Evolutionary conservation across 2,329 filamentous ascomycete species (phyloP).

Genomic region (Neofusicoccum kwambonambiense): DNA sequence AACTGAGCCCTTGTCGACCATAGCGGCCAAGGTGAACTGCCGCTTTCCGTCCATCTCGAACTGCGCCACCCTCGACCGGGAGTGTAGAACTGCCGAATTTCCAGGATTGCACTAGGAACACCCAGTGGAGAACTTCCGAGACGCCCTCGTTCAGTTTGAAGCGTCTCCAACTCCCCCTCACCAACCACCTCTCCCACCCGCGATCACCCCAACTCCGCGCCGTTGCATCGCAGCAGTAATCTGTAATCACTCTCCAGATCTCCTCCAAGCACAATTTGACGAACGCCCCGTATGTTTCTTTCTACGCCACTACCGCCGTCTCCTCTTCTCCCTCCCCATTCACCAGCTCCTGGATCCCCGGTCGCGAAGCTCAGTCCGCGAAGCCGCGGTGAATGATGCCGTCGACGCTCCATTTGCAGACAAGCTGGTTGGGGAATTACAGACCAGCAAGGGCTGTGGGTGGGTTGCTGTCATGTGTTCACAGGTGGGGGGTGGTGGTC

Average conservation of each 20-base stretch:
- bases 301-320: slow-evolving; percentile 27
- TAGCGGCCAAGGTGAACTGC: too few relatives aligned
- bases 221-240: slow-evolving; percentile 44
- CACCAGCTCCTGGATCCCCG: slow-evolving; percentile 35
- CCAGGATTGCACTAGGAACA: too few relatives aligned
- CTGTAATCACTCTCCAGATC: slow-evolving; percentile 41
- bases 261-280: slow-evolving; percentile 29
- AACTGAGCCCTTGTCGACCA: too few relatives aligned
- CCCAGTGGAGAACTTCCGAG: too few relatives aligned
- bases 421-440: slow-evolving; percentile 38
- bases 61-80: too few relatives aligned
- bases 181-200: slow-evolving; percentile 44
- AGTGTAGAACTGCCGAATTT: too few relatives aligned
- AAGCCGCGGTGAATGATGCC: slow-evolving; percentile 34
- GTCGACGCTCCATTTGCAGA: slow-evolving; percentile 38
- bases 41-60: too few relatives aligned
- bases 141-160: too few relatives aligned
- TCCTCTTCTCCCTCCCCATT: slow-evolving; percentile 19
- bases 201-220: slow-evolving; percentile 40
- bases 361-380: slow-evolving; percentile 13
- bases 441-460: slow-evolving; percentile 30
- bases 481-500: slow-evolving; percentile 22
- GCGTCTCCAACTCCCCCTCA: slow-evolving; percentile 26
- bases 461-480: slow-evolving; percentile 43
- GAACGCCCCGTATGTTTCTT: slow-evolving; percentile 46